These are phyloP conservation scores for Selaginella tamariscina DNA, from an alignment of 75 land plant genomes.

Conservation along the genomic window DNA sequence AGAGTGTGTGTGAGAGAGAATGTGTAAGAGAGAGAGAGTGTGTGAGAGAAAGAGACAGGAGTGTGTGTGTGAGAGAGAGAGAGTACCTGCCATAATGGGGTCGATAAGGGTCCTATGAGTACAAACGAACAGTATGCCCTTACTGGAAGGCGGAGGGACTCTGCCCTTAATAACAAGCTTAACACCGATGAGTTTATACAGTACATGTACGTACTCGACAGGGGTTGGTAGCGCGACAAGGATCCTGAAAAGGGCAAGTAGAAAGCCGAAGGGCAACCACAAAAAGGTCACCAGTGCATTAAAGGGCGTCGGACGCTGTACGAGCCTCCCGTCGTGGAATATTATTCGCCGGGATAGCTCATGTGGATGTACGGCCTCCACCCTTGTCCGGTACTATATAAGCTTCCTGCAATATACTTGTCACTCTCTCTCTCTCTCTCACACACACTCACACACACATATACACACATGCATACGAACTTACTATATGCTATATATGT, in stretches of 20 bases:
- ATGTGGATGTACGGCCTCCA: constrained; percentile 42
- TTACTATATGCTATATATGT: not conserved
- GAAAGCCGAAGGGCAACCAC: constrained; percentile 71
- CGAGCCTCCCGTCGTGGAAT: constrained; percentile 86
- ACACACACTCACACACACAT: not conserved
- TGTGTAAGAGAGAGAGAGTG: too few relatives aligned
- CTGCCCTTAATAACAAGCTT: constrained; percentile 55
- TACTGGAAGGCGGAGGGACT: constrained; percentile 45
- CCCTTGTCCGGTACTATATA: constrained; percentile 41
- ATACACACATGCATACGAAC: not conserved
- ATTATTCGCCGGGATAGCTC: constrained; percentile 49
- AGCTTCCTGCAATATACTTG: constrained; percentile 37
- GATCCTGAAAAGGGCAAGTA: constrained; percentile 29
- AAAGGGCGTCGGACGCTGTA: constrained; percentile 58
- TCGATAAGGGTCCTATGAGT: constrained; percentile 81
- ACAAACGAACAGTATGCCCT: constrained; percentile 69
- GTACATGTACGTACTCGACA: constrained; percentile 26
- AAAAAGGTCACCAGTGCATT: constrained; percentile 51
- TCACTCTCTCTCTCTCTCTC: not conserved
- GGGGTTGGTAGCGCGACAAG: constrained; percentile 52
- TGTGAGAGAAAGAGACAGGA: too few relatives aligned
- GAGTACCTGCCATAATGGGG: constrained; percentile 61
- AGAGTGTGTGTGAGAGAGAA: too few relatives aligned
- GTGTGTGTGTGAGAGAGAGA: too few relatives aligned
- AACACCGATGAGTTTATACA: constrained; percentile 54